A percentile compares a stretch with the other conserved stretches of the same genome.
phyloP scores from a whole-genome alignment of 2,329 filamentous ascomycete genomes.

The Phaeosphaeriaceae sp. region DNA sequence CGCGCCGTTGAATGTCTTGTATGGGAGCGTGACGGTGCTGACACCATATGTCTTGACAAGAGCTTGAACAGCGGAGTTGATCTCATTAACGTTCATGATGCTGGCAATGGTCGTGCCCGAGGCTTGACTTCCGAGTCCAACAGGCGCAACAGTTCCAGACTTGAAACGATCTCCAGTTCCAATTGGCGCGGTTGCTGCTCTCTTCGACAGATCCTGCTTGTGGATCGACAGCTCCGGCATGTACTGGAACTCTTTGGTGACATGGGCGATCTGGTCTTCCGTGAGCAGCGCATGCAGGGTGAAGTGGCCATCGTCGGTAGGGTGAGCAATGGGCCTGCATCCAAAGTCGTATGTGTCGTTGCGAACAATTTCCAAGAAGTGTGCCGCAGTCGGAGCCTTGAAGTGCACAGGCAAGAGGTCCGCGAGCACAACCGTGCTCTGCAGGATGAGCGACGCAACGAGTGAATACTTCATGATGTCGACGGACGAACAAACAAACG shows the following conservation, averaged over 20 bases:
- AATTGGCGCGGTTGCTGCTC: slow-evolving; percentile 41
- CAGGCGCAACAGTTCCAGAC: slow-evolving; percentile 50
- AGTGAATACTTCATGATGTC: slow-evolving; percentile 42
- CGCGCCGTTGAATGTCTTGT: slow-evolving; percentile 54
- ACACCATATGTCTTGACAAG: slow-evolving; percentile 53
- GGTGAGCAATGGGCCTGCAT: slow-evolving; percentile 40
- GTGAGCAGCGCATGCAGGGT: slow-evolving; percentile 42
- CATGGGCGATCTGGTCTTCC: slow-evolving; percentile 40
- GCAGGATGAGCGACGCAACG: slow-evolving; percentile 34
- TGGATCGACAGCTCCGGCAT: slow-evolving; percentile 31
- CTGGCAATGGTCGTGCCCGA: slow-evolving; percentile 47
- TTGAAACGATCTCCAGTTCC: slow-evolving; percentile 51
- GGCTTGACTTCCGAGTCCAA: slow-evolving; percentile 52
- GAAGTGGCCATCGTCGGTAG: slow-evolving; percentile 38
- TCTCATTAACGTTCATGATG: slow-evolving; percentile 56
- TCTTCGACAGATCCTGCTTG: slow-evolving; percentile 31
- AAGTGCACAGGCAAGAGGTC: slow-evolving; percentile 40
- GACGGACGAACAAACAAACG: not conserved
- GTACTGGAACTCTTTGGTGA: slow-evolving; percentile 34
- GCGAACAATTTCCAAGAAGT: slow-evolving; percentile 42
- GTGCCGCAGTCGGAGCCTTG: slow-evolving; percentile 36
- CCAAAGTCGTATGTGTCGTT: slow-evolving; percentile 46
- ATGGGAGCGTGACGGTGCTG: slow-evolving; percentile 52
- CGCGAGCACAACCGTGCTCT: slow-evolving; percentile 36
- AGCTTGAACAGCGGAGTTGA: slow-evolving; percentile 54